phyloP scores from a whole-genome alignment of 192 early-diverging fungal species.

The Entomortierella chlamydospora region DNA sequence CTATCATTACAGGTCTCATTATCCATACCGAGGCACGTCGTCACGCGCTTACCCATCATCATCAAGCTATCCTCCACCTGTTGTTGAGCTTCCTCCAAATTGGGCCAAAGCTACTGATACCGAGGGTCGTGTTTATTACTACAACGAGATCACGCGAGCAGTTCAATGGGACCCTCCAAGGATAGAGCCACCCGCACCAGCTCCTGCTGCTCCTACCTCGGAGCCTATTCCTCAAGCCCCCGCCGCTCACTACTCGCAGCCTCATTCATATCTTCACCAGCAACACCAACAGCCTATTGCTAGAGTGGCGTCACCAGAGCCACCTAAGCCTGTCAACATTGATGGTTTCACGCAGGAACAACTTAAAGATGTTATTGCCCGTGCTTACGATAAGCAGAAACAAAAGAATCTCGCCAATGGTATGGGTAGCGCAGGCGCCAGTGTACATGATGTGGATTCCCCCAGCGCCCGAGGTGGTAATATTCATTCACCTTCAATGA shows the following conservation, averaged over 20 bases:
- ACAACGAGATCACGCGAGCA: conserved; percentile 61
- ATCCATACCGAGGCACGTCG: conserved; percentile 22
- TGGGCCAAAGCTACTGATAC: conserved; percentile 60
- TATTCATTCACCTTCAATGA: conserved; percentile 19
- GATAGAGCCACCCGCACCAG: conserved; percentile 19
- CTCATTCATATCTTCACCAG: conserved; percentile 29
- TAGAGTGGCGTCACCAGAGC: conserved; percentile 34
- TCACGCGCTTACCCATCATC: conserved; percentile 9
- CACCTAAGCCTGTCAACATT: conserved; percentile 49
- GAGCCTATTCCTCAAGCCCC: conserved; percentile 12
- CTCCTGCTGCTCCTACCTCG: neutral
- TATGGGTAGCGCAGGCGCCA: conserved; percentile 42
- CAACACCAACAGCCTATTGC: conserved; percentile 26
- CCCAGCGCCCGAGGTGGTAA: conserved; percentile 7
- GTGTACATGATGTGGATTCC: conserved; percentile 52
- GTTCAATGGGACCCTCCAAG: conserved; percentile 67
- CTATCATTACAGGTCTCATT: conserved; percentile 29
- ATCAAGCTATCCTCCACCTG: conserved; percentile 10
- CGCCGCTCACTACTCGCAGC: conserved; percentile 26
- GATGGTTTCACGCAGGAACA: conserved; percentile 53
- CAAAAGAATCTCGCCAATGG: conserved; percentile 51
- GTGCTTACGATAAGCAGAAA: conserved; percentile 51
- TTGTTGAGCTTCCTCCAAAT: conserved; percentile 56
- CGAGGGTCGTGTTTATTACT: conserved; percentile 64
- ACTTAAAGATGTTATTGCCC: conserved; percentile 49